Evolutionary conservation across 2,329 filamentous ascomycete genomes (phyloP), one percentile per base, ranked within the genome.

Genomic region (Aspergillus fumigatus): DNA sequence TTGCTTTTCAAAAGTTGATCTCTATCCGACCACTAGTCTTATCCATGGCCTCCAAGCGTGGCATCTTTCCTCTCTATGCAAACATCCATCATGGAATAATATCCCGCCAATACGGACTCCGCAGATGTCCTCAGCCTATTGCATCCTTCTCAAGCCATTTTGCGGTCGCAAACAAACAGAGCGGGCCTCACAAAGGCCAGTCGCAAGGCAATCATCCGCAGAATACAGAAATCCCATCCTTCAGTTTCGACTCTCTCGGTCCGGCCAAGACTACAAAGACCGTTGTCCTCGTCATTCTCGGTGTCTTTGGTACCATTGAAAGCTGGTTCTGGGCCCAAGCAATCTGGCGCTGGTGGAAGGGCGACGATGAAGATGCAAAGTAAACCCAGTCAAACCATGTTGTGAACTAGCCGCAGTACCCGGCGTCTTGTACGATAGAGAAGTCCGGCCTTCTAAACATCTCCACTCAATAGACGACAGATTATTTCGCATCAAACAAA

Each of bases 231-330:
- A 47, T 32, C 14, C 40, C 57, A 17, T 29, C 53, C 0, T 48
- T 60, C 10, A 58, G 60, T 47, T 63, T 74, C 21, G 61, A 66
- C 32, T 63, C 61, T 19, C 59, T 73, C 3, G 68, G 68, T 8
- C 66, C 73, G 54, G 65, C 59, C 26, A 62, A 62, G 48, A 68
- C 60, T 41, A 64, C 66, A 38, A 71, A 65, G 43, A 56, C 68
- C 23, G 61, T 66, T 40, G 64, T 73, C 21, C 50, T 69, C 51
- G 55, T 59, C 7, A 56, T 67, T 14, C 40, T 74, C 32, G 59
- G 65, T 49, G 59, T 71, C 25, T 63, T 71, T 54, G 68, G 70
- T 8, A 71, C 67, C 1, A 66, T 73, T 52, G 72, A 74, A 57
- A 65, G 67, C 19, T 67, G 67, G 48, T 71, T 74, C 53, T 74